phyloP scores from a whole-genome alignment of 345 rosid species.

The Lumnitzera littorea region DNA sequence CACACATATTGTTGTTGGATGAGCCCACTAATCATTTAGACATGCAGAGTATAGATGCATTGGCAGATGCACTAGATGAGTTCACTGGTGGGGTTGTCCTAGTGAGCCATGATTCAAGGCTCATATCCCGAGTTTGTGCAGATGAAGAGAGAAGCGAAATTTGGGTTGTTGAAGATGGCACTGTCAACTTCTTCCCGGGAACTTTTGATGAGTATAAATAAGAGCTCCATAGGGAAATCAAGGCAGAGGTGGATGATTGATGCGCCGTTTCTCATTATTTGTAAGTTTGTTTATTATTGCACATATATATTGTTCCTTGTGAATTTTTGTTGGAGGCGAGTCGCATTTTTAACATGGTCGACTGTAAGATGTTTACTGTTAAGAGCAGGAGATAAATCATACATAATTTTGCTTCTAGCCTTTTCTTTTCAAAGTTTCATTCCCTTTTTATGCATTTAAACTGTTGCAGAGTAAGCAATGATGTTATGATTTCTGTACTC shows the following conservation, averaged over 20 bases:
- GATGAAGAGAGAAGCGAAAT: conserved; percentile 81
- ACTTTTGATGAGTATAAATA: conserved; percentile 82
- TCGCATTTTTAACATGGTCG: too few relatives aligned
- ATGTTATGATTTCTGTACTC: too few relatives aligned
- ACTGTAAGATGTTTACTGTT: too few relatives aligned
- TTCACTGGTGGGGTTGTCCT: conserved; percentile 86
- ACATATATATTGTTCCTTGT: too few relatives aligned
- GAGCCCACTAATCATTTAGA: conserved; percentile 97
- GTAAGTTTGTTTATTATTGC: too few relatives aligned
- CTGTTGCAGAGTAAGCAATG: too few relatives aligned
- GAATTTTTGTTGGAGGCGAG: too few relatives aligned
- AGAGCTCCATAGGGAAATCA: conserved; percentile 70
- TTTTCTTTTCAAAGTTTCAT: too few relatives aligned
- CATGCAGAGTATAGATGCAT: conserved; percentile 94
- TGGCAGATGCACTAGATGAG: conserved; percentile 90
- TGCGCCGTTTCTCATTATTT: too few relatives aligned
- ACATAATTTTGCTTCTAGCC: too few relatives aligned
- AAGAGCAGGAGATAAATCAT: too few relatives aligned
- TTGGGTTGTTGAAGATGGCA: conserved; percentile 91
- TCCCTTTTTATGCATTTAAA: too few relatives aligned
- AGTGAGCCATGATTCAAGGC: conserved; percentile 92
- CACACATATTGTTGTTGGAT: conserved; percentile 79
- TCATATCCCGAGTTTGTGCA: conserved; percentile 80
- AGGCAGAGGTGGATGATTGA: conserved; percentile 56
- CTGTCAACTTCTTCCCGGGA: conserved; percentile 49